Base-by-base conservation (phyloP, 345 rosid genomes). In the Luvunga scandens region DNA sequence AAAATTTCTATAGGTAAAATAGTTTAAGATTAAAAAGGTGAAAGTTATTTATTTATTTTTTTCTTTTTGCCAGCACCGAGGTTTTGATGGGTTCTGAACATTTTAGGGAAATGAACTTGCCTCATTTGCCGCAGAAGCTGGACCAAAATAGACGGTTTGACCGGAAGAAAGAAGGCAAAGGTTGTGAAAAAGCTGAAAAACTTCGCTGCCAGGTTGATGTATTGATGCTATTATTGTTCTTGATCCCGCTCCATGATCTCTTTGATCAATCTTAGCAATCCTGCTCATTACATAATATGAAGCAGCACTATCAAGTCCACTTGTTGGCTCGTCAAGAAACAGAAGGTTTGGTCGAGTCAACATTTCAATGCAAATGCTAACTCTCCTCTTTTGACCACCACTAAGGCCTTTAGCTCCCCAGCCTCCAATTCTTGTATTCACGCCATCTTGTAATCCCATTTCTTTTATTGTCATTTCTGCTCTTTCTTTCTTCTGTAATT, bases 261-360 rank as follows among this genome's bases (percentile, higher is more conserved):
- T 81, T 63, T 36, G 71, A 8, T 79, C 81, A 4, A 88, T 85
- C 21, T 33, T 65, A 0, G 83, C 88, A 21, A 88, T 85, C 19
- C 86, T 78, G 28, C 76, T 84, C 86, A 85, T 81, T 8, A 90
- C 90, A 71, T 86, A 85, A 72, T 78, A 86, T 24, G 91, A 85
- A 0, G 88, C 85, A 1, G 91, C 88, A 42, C 90, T 84, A 22
- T 89, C 91, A 4, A 90, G 87, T 13, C 93, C 93, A 27, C 90
- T 88, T 0, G 93, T 90, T 16, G 91, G 93, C 78, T 86, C 93
- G n/a, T 90, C 93, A 7, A 89, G 82, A 74, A 89, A 88, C 8
- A 90, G 73, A 21, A 88, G 88, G 76, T 76, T 85, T 0, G 93
- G 93, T 5, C 78, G 82, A 21, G 89, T 84, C 13, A 90, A 56